Evolutionary conservation across 371 early-diverging fungal genomes (phyloP).

Genomic region (Syncephalastrum contaminatum): DNA sequence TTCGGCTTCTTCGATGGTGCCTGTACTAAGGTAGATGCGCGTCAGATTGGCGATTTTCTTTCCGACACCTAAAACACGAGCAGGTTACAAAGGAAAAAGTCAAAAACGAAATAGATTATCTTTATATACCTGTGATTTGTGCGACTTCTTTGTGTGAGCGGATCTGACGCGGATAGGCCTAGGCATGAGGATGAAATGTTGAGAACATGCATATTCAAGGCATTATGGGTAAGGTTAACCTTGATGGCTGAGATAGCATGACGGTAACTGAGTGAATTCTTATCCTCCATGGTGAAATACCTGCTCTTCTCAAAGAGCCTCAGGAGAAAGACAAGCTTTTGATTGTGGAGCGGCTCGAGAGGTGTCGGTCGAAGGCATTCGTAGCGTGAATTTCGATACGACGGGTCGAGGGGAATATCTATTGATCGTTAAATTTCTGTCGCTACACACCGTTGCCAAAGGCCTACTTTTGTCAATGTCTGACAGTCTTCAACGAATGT

Average conservation of each 20-base stretch:
- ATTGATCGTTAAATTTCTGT: not conserved
- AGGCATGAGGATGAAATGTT: not conserved
- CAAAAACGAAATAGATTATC: not conserved
- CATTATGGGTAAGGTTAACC: slow-evolving; percentile 18
- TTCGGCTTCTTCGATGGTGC: slow-evolving; percentile 46
- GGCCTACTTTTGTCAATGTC: not conserved
- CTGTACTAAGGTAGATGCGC: slow-evolving; percentile 32
- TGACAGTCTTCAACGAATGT: no score
- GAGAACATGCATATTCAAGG: not conserved
- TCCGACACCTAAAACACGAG: slow-evolving; percentile 34
- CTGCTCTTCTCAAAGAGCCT: slow-evolving; percentile 38
- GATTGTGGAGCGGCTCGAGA: slow-evolving; percentile 30
- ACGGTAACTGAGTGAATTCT: slow-evolving; percentile 45
- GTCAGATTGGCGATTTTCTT: slow-evolving; percentile 41
- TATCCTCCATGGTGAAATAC: slow-evolving; percentile 31
- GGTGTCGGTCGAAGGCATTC: slow-evolving; percentile 51
- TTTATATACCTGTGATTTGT: slow-evolving; percentile 39
- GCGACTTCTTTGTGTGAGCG: slow-evolving; percentile 38
- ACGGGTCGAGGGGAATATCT: slow-evolving; percentile 28
- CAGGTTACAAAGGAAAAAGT: not conserved
- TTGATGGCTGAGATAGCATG: slow-evolving; percentile 52
- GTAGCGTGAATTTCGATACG: slow-evolving; percentile 38
- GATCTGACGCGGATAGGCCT: slow-evolving; percentile 51
- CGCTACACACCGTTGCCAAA: not conserved
- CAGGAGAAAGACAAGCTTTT: slow-evolving; percentile 33